Base-by-base conservation (phyloP, 2,329 filamentous ascomycete species). In the Penicillium sp. region DNA sequence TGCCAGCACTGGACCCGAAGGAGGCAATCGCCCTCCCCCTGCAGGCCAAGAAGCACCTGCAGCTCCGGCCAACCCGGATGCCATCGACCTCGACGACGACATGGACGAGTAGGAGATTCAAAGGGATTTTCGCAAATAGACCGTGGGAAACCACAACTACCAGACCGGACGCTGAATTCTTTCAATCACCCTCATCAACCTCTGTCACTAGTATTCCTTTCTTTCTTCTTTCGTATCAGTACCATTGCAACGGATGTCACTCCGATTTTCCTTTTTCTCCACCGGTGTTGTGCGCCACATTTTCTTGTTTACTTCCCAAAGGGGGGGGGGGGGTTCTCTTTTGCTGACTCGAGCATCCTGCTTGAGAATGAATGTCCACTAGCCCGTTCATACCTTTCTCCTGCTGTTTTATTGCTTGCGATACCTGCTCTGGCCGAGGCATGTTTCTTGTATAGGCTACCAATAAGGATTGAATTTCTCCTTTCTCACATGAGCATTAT, bases 21-120 rank as follows among this genome's bases (percentile, higher is more conserved):
- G 85, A 13, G 87, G 87, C 24, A 85, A 87, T 68, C 78, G 81
- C 10, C 72, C 78, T 37, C 73, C 78, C 40, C 71, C 79, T n/a
- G 74, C 76, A 13, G 68, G 56, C 38, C 65, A 75, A 67, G 65
- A 58, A 51, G 65, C 66, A 19, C 61, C 73, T 76, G 44, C 76
- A 19, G 80, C 83, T 22, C 79, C 86, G 13, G 83, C 85, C 6
- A 97, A 97, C 73, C 92, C 93, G 2, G 93, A 97, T 73, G 92
- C 91, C 26, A 95, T 97, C 75, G 91, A 95, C 76, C 88, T 91
- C 79, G 89, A 91, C 74, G 88, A 91, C 58, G 79, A 81, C 51
- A 78, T 78, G 75, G 75, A 77, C 22, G 74, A 77, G 22, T 75
- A 73, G 58, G 35, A 26, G 37, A n/a, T 37, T 17, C 45, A n/a